These are phyloP conservation scores for Colletotrichum siamense DNA, from an alignment of 2,329 filamentous ascomycete genomes.

Conservation along the genomic window DNA sequence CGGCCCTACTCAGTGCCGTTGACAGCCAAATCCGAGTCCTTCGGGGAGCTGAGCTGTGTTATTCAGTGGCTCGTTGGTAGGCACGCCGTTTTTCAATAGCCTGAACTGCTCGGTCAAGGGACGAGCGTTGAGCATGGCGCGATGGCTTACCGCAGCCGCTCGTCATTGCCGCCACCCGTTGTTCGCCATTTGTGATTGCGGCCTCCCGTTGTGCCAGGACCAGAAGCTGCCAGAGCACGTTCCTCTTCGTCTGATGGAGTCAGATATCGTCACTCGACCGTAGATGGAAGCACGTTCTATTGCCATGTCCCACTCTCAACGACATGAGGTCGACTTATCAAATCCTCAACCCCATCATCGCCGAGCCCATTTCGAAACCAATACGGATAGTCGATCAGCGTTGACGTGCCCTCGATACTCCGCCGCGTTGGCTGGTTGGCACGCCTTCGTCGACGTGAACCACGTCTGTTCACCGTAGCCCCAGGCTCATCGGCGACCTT, in stretches of 20 bases:
- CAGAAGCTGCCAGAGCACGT: neutral
- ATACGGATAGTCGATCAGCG: conserved; percentile 3
- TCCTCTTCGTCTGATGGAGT: neutral
- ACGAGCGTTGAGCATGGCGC: conserved; percentile 9
- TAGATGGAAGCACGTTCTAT: neutral
- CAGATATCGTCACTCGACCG: neutral
- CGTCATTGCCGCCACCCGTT: neutral
- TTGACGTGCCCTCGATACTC: conserved; percentile 12
- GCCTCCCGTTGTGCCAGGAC: neutral
- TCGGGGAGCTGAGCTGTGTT: neutral
- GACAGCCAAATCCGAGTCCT: neutral
- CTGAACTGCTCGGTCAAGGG: conserved; percentile 1
- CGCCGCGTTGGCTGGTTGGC: conserved; percentile 16
- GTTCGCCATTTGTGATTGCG: neutral
- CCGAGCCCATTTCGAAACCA: conserved; percentile 9
- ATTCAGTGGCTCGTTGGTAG: neutral
- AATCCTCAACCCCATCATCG: conserved; percentile 10
- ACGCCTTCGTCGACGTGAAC: neutral
- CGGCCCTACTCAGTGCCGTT: conserved; percentile 13
- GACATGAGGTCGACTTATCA: conserved; percentile 2
- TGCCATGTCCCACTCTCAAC: conserved; percentile 19
- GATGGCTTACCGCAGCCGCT: neutral
- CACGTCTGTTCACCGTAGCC: conserved; percentile 6
- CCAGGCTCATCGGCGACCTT: conserved; percentile 22
- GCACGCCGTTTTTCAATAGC: conserved; percentile 2